Conservation (phyloP, 148 eudicot species). For the Chenopodium album region DNA sequence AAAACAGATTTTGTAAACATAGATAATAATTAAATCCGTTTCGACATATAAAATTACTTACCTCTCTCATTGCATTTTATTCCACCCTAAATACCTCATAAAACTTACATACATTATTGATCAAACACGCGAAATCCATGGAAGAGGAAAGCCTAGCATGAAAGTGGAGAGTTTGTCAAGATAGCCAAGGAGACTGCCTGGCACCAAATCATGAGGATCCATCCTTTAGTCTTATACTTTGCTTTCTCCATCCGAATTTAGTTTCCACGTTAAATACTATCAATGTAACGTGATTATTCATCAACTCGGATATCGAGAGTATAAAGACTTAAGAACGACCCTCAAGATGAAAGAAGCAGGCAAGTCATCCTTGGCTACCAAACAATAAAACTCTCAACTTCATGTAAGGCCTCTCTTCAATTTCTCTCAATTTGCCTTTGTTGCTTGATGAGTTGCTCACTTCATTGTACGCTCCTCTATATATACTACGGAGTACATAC, state of each 20-base stretch:
- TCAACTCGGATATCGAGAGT: neutral
- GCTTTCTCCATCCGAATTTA: too few relatives aligned
- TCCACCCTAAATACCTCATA: too few relatives aligned
- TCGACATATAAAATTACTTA: too few relatives aligned
- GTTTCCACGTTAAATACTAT: neutral
- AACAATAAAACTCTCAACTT: constrained; percentile 29
- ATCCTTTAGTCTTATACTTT: neutral
- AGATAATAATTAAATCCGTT: too few relatives aligned
- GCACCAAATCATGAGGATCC: neutral
- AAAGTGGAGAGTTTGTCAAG: constrained; percentile 29
- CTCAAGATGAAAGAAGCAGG: constrained; percentile 12
- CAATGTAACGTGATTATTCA: neutral
- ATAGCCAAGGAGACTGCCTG: constrained; percentile 46
- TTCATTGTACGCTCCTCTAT: neutral
- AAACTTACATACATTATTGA: neutral
- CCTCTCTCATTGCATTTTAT: too few relatives aligned
- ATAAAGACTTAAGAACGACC: neutral
- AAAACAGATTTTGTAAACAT: too few relatives aligned
- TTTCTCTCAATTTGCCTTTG: neutral
- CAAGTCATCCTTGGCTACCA: constrained; percentile 49
- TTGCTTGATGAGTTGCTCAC: neutral
- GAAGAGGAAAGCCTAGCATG: constrained; percentile 36
- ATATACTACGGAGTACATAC: neutral
- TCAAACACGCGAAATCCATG: neutral
- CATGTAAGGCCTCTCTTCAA: constrained; percentile 30